phyloP scores from a whole-genome alignment of 441 rosid species.

The Arabidopsis hybrid region DNA sequence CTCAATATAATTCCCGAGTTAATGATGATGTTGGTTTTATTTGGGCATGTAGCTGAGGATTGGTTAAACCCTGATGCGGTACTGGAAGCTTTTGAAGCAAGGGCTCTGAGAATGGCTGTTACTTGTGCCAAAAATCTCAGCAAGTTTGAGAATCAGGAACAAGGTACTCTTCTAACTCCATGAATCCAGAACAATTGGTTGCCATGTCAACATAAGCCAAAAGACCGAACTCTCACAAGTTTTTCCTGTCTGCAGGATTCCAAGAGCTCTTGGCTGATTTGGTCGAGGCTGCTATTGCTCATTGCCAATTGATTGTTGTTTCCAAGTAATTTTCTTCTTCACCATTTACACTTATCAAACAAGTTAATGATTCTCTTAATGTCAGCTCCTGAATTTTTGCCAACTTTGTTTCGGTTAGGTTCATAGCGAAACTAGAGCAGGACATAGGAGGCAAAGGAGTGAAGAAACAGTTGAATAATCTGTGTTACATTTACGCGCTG shows the following conservation, averaged over 20 bases:
- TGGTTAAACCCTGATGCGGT: slow-evolving; percentile 80
- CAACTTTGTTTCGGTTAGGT: slow-evolving; percentile 51
- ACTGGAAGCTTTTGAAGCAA: slow-evolving; percentile 89
- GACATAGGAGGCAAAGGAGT: slow-evolving; percentile 86
- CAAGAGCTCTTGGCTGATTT: slow-evolving; percentile 73
- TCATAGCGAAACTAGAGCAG: slow-evolving; percentile 80
- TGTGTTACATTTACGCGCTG: slow-evolving; percentile 76
- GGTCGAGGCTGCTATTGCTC: slow-evolving; percentile 84
- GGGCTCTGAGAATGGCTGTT: slow-evolving; percentile 85
- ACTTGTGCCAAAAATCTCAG: slow-evolving; percentile 74
- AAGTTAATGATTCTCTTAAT: slow-evolving; percentile 6
- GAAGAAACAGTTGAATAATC: slow-evolving; percentile 64
- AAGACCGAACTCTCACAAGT: slow-evolving; percentile 20
- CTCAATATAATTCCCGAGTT: slow-evolving; percentile 10
- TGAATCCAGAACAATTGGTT: slow-evolving; percentile 5
- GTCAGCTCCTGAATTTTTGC: slow-evolving; percentile 23
- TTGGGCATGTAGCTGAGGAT: slow-evolving; percentile 68
- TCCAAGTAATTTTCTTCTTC: slow-evolving; percentile 72
- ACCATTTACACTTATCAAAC: neutral
- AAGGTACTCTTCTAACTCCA: slow-evolving; percentile 59
- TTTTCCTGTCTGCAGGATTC: slow-evolving; percentile 61
- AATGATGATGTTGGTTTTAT: slow-evolving; percentile 22
- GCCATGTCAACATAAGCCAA: neutral
- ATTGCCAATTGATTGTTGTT: slow-evolving; percentile 91
- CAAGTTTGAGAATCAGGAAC: slow-evolving; percentile 75